Base-by-base conservation (phyloP, 2,329 filamentous ascomycete species). In the Nectriaceae sp. region DNA sequence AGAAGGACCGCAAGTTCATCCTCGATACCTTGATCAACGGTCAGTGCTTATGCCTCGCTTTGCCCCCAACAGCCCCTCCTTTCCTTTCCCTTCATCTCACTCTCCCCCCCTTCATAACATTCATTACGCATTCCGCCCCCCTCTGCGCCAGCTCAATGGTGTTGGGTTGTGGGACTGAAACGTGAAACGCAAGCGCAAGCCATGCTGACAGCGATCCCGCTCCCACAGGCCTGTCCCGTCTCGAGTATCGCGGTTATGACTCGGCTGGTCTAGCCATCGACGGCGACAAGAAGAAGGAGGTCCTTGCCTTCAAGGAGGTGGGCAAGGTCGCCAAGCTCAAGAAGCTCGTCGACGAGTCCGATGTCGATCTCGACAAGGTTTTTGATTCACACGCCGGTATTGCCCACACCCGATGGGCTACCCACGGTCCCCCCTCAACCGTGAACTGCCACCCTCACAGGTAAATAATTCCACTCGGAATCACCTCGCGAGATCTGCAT, bases 371-470 rank as follows among this genome's bases (percentile, higher is more conserved):
- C 63, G 88, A 83, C 72, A 96, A 96, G 82, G 82, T 91, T 68
- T 97, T 97, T 72, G 94, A 97, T 75, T 97, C 92, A 68, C 94
- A 99, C 78, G 92, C 90, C 68, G 94, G 93, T 71, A 97, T 99
- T 78, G 90, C 94, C 72, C 94, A 99, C 86, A 99, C 94, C 57
- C 86, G 94, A 73, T 99, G 94, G 94, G 94, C 94, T 63, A 99
- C 94, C 64, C 94, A 99, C 79, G 94, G 94, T 48, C 86, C 90
- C 54, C 94, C 94, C 46, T 97, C 92, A 59, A 89, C 91, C 65
- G 68, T 88, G 70, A 99, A 99, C 83, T 99, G 94, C 86, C 94
- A 99, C 75, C 94, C 94, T 65, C 93, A 97, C 83, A 86, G 91
- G 90, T 96, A 84, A 72, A 83, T 18, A 20, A 20, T 22, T 38